Percentiles rank a stretch among this genome's conserved stretches.
Evolutionary conservation across 768 basidiomycete species (phyloP).

Genomic region (Termitomyces sp.): DNA sequence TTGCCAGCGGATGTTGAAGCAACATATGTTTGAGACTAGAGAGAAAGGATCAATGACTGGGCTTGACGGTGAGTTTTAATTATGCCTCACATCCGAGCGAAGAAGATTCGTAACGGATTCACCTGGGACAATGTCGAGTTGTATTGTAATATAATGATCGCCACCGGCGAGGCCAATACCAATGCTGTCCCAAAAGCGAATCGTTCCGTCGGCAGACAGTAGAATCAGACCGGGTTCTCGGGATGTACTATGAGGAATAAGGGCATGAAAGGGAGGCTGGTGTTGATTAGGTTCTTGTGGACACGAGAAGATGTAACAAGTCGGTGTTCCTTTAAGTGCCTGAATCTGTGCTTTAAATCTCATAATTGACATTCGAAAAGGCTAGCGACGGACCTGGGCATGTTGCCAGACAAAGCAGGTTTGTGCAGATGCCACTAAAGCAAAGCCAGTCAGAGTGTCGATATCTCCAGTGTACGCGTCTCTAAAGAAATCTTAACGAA

Average conservation of each 20-base stretch:
- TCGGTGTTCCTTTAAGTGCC: conserved; percentile 70
- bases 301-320: conserved; percentile 81
- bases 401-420: conserved; percentile 88
- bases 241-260: conserved; percentile 63
- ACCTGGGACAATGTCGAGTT: conserved; percentile 47
- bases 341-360: conserved; percentile 20
- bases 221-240: conserved; percentile 89
- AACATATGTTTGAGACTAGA: conserved; percentile 64
- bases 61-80: conserved; percentile 4
- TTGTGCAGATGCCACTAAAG: conserved; percentile 66
- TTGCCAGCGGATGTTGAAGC: conserved; percentile 66
- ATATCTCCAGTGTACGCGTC: conserved; percentile 71
- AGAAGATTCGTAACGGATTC: conserved; percentile 69
- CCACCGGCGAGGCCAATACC: conserved; percentile 82
- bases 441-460: conserved; percentile 70
- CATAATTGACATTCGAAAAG: neutral
- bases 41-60: conserved; percentile 10
- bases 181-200: conserved; percentile 89
- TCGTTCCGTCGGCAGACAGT: conserved; percentile 63
- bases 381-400: conserved; percentile 48
- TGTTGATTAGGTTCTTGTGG: conserved; percentile 45
- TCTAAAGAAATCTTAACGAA: conserved; percentile 57
- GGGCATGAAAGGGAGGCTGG: conserved; percentile 52
- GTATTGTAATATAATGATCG: conserved; percentile 54
- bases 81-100: conserved; percentile 56